Percentiles rank a stretch among this genome's conserved stretches.
Conservation (phyloP, 2,329 filamentous ascomycete species). For the Sordariomycetes sp. region DNA sequence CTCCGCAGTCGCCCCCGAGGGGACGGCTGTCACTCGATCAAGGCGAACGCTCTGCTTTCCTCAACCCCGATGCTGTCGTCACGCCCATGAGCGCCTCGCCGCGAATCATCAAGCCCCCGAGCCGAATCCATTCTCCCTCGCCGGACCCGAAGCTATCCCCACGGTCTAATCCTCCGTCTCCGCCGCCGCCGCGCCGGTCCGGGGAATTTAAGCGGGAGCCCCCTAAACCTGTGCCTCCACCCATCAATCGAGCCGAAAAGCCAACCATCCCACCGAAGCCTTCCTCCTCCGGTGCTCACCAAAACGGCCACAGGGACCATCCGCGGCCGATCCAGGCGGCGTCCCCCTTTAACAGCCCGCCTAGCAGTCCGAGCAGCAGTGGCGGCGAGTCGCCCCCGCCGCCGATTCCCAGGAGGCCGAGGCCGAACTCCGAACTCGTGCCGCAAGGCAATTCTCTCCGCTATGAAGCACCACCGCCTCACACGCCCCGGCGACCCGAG, state of each 20-base stretch:
- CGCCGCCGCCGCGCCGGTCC: constrained; percentile 53
- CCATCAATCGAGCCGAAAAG: constrained; percentile 73
- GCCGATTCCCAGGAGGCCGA: constrained; percentile 36
- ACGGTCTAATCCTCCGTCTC: constrained; percentile 46
- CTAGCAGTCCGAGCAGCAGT: constrained; percentile 56
- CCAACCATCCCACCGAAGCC: constrained; percentile 19
- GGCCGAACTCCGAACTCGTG: constrained; percentile 24
- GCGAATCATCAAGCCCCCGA: constrained; percentile 42
- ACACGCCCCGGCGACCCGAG: constrained; percentile 13
- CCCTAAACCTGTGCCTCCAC: constrained; percentile 47
- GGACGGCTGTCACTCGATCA: constrained; percentile 19
- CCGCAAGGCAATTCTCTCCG: constrained; percentile 11
- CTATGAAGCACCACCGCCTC: constrained; percentile 40
- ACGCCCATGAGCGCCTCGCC: constrained; percentile 25
- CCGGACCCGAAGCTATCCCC: constrained; percentile 38
- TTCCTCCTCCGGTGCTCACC: constrained; percentile 10
- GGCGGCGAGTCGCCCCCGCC: constrained; percentile 39
- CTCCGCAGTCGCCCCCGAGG: constrained; percentile 59
- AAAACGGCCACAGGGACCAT: not conserved
- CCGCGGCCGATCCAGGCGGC: constrained; percentile 24
- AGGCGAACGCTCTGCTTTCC: constrained; percentile 30
- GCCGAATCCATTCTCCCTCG: constrained; percentile 41
- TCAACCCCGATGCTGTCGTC: constrained; percentile 35
- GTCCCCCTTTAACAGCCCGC: constrained; percentile 83
- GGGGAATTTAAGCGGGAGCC: constrained; percentile 41